These are phyloP conservation scores for Podaxis mareebaensis DNA, from an alignment of 768 basidiomycete genomes.

Conservation along the genomic window DNA sequence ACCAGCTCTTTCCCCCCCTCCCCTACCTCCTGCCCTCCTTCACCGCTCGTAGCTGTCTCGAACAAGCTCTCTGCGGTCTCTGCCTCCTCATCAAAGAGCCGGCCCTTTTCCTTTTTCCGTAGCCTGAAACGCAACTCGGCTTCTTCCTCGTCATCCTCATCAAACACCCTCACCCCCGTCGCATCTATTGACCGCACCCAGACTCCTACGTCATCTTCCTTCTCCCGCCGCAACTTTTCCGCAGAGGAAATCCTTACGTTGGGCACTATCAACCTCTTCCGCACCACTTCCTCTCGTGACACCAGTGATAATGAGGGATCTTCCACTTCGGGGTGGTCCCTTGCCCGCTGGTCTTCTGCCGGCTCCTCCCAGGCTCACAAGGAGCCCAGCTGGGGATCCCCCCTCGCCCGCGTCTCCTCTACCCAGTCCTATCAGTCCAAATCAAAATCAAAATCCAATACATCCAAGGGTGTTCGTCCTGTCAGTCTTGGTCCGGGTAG, in stretches of 20 bases:
- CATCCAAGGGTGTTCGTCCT: conserved; percentile 17
- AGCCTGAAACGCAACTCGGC: conserved; percentile 29
- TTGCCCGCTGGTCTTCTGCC: conserved; percentile 32
- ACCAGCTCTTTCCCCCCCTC: conserved; percentile 14
- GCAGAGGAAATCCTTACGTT: conserved; percentile 38
- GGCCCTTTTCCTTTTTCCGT: conserved; percentile 25
- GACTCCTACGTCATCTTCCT: conserved; percentile 17
- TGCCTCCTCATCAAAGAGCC: conserved; percentile 21
- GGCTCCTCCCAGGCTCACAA: conserved; percentile 18
- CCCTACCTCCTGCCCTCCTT: conserved; percentile 8
- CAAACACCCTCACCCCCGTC: conserved; percentile 39
- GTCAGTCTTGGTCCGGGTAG: conserved; percentile 24
- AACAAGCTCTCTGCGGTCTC: conserved; percentile 17
- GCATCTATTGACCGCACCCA: conserved; percentile 32
- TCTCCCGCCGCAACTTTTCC: conserved; percentile 28
- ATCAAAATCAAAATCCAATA: conserved; percentile 21
- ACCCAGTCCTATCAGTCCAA: conserved; percentile 28
- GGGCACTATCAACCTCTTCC: conserved; percentile 40
- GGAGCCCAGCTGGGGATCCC: conserved; percentile 26
- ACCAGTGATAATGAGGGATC: conserved; percentile 19
- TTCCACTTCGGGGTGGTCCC: conserved; percentile 26
- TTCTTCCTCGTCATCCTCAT: conserved; percentile 29
- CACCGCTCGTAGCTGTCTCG: conserved; percentile 6
- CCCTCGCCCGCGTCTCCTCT: conserved; percentile 36
- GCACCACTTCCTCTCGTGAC: conserved; percentile 31